phyloP scores from a whole-genome alignment of 306 rosid species.

The Quercus cerris region DNA sequence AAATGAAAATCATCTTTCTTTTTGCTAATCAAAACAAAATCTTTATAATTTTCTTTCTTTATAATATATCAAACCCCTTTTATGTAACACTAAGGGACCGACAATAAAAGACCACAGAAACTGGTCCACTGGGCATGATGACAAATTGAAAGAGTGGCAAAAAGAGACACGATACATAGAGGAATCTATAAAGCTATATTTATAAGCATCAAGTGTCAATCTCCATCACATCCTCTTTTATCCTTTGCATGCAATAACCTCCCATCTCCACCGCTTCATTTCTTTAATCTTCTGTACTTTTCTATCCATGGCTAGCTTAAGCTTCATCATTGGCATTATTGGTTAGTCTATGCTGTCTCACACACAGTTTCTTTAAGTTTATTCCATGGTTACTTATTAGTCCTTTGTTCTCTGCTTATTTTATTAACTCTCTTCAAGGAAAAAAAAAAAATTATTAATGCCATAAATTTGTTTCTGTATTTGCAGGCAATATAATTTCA shows the following conservation, averaged over 20 bases:
- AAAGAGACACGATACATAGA: background rate
- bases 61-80: no score
- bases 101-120: background rate
- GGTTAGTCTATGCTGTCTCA: conserved; percentile 12
- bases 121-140: conserved; percentile 8
- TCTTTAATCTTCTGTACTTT: background rate
- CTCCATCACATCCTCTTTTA: background rate
- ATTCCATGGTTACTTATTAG: background rate
- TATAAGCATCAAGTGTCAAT: background rate
- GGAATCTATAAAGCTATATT: background rate
- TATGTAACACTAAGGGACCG: background rate
- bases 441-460: background rate
- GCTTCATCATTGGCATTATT: conserved; percentile 24
- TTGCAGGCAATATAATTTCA: conserved; percentile 50
- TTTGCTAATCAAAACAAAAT: no score
- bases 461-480: conserved; percentile 16
- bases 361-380: no score
- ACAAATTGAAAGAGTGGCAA: background rate
- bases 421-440: background rate
- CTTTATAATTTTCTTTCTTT: no score
- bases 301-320: conserved; percentile 19
- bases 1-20: no score
- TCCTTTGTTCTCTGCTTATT: no score
- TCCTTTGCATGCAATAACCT: background rate
- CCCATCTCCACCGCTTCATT: background rate